Evolutionary conservation across 352 stramenopile genomes (phyloP).

Genomic region (Phytophthora rubi): DNA sequence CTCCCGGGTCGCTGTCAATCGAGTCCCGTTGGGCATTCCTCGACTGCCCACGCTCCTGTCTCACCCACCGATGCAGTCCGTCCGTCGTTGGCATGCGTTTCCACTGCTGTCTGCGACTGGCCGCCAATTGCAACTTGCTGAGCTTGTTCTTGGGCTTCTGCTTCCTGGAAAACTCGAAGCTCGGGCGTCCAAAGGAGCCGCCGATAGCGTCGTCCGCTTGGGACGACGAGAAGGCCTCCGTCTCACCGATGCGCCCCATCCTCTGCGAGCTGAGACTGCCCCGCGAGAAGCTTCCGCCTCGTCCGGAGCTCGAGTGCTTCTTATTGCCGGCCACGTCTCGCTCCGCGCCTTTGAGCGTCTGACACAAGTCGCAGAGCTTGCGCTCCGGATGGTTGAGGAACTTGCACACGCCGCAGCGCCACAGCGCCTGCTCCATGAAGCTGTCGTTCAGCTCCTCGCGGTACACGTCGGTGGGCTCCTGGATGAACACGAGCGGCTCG

Average conservation of each 20-base stretch:
- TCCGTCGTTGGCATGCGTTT: constrained; percentile 80
- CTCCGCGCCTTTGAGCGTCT: constrained; percentile 69
- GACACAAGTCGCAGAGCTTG: constrained; percentile 87
- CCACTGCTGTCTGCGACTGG: constrained; percentile 74
- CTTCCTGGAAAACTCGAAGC: constrained; percentile 36
- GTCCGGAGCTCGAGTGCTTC: constrained; percentile 27
- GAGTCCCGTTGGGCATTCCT: constrained; percentile 45
- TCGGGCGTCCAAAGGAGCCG: constrained; percentile 38
- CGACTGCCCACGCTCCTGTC: constrained; percentile 35
- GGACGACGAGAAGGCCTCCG: constrained; percentile 49
- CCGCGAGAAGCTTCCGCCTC: constrained; percentile 28
- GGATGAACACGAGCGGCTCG: constrained; percentile 56
- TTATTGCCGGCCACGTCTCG: constrained; percentile 48
- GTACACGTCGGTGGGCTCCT: constrained; percentile 70
- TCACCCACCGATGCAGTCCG: constrained; percentile 77
- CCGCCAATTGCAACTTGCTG: constrained; percentile 81
- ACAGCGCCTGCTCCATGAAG: constrained; percentile 82
- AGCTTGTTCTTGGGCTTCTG: constrained; percentile 40
- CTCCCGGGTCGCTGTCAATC: constrained; percentile 56
- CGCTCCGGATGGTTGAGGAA: constrained; percentile 89
- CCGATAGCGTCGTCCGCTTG: constrained; percentile 44
- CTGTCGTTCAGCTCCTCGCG: constrained; percentile 86
- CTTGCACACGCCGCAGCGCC: constrained; percentile 88
- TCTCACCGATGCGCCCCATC: constrained; percentile 56
- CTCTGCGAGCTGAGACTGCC: constrained; percentile 38